A percentile compares a stretch with the other conserved stretches of the same genome.
phyloP scores from a whole-genome alignment of 163 green algal genomes.

The Smithsoniella earleae region DNA sequence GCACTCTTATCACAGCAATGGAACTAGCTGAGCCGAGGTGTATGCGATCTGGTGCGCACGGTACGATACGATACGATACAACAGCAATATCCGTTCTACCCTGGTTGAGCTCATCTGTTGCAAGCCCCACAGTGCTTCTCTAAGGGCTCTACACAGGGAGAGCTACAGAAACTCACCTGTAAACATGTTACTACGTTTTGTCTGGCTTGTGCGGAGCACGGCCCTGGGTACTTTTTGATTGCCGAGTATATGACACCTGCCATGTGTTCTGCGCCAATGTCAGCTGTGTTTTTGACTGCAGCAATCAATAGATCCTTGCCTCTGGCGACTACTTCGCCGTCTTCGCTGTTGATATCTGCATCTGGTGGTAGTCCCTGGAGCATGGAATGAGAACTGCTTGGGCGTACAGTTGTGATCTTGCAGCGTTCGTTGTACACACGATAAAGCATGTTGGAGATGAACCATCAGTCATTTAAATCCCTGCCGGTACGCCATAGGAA shows the following conservation, averaged over 20 bases:
- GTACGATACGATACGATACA: background rate
- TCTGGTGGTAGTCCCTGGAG: conserved; percentile 37
- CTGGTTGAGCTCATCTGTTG: too few species aligned
- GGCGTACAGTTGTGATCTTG: too few species aligned
- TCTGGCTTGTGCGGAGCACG: conserved; percentile 14
- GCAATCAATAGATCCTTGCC: conserved; percentile 33
- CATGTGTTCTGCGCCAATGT: conserved; percentile 40
- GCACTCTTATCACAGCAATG: too few species aligned
- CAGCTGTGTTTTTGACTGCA: conserved; percentile 28
- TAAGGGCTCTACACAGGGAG: too few species aligned
- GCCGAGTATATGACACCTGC: conserved; percentile 46
- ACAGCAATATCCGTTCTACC: too few species aligned
- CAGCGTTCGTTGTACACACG: too few species aligned
- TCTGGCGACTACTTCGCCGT: conserved; percentile 24
- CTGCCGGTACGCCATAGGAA: too few species aligned
- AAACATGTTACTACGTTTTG: conserved; percentile 5
- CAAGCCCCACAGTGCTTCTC: too few species aligned
- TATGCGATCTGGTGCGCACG: background rate
- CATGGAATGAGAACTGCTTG: too few species aligned
- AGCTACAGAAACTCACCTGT: background rate
- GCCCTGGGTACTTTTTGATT: conserved; percentile 46
- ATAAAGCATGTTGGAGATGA: too few species aligned
- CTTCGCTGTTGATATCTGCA: conserved; percentile 37
- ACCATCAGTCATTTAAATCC: too few species aligned
- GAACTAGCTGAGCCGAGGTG: too few species aligned